Evolutionary conservation across 768 basidiomycete species (phyloP).

Genomic region (Mycena capillaripes): DNA sequence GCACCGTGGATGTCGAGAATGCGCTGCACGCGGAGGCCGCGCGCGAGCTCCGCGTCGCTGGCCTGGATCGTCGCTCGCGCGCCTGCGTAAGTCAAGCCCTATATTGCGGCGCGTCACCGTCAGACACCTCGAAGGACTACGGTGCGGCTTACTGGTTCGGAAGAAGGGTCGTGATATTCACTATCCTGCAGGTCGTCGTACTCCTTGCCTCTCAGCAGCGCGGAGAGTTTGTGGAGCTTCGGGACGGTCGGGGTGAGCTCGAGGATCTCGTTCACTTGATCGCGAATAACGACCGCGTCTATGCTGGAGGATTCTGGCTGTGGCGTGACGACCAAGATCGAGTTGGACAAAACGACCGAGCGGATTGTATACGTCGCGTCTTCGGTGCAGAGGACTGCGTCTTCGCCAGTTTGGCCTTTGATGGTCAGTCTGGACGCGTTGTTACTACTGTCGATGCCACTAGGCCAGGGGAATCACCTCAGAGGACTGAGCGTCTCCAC

Average conservation of each 20-base stretch:
- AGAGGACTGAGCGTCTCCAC: conserved; percentile 47
- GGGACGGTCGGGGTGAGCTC: conserved; percentile 88
- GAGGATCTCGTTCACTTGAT: conserved; percentile 86
- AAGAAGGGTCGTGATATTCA: conserved; percentile 34
- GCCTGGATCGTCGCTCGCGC: conserved; percentile 81
- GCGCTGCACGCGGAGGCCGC: conserved; percentile 74
- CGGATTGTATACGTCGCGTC: conserved; percentile 87
- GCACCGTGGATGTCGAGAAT: conserved; percentile 80
- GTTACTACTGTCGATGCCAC: conserved; percentile 25
- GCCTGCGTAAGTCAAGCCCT: conserved; percentile 69
- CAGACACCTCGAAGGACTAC: background rate
- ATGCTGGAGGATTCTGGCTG: conserved; percentile 46
- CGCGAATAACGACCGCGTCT: conserved; percentile 76
- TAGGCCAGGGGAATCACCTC: conserved; percentile 41
- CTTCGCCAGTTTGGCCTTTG: conserved; percentile 86
- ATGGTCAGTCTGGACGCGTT: conserved; percentile 70
- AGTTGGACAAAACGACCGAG: conserved; percentile 91
- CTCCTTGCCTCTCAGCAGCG: conserved; percentile 71
- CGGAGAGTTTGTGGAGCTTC: conserved; percentile 75
- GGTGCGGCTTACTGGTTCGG: conserved; percentile 38
- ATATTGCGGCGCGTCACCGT: background rate
- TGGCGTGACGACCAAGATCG: conserved; percentile 80
- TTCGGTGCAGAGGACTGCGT: conserved; percentile 90
- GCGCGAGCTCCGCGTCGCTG: conserved; percentile 80
- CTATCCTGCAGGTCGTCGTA: conserved; percentile 80